Conservation (phyloP, 176 grass and related monocot species). For the Tillandsia fasciculata region DNA sequence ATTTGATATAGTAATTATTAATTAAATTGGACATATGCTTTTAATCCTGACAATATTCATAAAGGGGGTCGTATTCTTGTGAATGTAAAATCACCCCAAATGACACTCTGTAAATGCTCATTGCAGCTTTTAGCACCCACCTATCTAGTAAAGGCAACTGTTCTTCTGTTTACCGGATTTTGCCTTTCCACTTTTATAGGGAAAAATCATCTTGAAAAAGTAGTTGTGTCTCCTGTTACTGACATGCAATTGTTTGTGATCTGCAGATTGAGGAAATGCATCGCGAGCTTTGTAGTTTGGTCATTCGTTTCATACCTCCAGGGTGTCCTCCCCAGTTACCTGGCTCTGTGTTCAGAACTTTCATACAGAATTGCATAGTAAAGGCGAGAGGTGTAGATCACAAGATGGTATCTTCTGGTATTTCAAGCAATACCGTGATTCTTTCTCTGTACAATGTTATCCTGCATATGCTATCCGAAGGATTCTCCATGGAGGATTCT, state of each 20-base stretch:
- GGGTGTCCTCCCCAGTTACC: conserved; percentile 29
- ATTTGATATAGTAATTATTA: too few species aligned
- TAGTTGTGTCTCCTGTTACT: conserved; percentile 3
- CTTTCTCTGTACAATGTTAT: conserved; percentile 74
- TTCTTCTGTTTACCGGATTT: background rate
- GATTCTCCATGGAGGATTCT: conserved; percentile 35
- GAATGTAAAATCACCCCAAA: background rate
- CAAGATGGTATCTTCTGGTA: conserved; percentile 33
- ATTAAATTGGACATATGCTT: too few species aligned
- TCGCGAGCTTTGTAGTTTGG: conserved; percentile 53
- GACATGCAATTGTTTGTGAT: conserved; percentile 1
- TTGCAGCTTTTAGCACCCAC: background rate
- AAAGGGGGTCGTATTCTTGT: too few species aligned
- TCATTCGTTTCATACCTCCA: conserved; percentile 59
- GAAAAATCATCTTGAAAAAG: background rate
- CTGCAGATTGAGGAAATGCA: conserved; percentile 84
- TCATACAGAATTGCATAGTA: conserved; percentile 52
- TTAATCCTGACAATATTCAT: too few species aligned
- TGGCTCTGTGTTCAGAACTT: conserved; percentile 63
- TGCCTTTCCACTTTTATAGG: background rate
- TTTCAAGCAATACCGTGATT: conserved; percentile 46
- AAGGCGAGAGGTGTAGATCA: conserved; percentile 52
- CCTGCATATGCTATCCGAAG: conserved; percentile 72
- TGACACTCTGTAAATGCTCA: background rate
- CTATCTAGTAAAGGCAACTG: background rate